phyloP scores from a whole-genome alignment of 257 asterid genomes.

The Przewalskia tangutica region DNA sequence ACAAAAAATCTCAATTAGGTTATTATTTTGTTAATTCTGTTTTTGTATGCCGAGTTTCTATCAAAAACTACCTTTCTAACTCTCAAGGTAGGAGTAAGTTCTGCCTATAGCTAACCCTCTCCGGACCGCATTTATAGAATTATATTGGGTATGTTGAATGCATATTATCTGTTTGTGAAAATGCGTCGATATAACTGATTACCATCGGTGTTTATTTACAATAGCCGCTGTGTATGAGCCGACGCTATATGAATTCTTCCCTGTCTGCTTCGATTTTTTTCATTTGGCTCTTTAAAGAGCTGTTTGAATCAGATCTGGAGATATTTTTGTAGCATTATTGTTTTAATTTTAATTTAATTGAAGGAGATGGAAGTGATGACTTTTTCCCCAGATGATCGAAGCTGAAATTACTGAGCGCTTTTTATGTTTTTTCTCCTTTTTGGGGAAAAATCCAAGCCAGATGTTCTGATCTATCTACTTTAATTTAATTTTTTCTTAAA shows the following conservation, averaged over 20 bases:
- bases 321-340: slow-evolving; percentile 1
- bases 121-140: too few species aligned
- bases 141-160: background rate
- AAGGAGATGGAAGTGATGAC: slow-evolving; percentile 49
- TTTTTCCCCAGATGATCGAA: background rate
- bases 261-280: slow-evolving; percentile 16
- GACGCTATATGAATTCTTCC: slow-evolving; percentile 31
- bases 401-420: too few species aligned
- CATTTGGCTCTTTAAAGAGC: slow-evolving; percentile 12
- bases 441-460: slow-evolving; percentile 5
- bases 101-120: too few species aligned
- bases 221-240: slow-evolving; percentile 66
- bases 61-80: too few species aligned
- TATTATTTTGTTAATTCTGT: background rate
- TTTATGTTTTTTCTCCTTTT: too few species aligned
- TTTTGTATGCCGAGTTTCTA: too few species aligned
- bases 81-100: too few species aligned
- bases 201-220: slow-evolving; percentile 29
- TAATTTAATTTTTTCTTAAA: too few species aligned
- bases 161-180: too few species aligned
- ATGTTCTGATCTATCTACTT: slow-evolving; percentile 67
- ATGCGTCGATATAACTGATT: slow-evolving; percentile 74
- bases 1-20: too few species aligned
- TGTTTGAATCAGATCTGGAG: slow-evolving; percentile 32
- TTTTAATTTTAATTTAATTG: background rate